Conservation (phyloP, 78 protist genomes). For the Monosiga brevicollis region DNA sequence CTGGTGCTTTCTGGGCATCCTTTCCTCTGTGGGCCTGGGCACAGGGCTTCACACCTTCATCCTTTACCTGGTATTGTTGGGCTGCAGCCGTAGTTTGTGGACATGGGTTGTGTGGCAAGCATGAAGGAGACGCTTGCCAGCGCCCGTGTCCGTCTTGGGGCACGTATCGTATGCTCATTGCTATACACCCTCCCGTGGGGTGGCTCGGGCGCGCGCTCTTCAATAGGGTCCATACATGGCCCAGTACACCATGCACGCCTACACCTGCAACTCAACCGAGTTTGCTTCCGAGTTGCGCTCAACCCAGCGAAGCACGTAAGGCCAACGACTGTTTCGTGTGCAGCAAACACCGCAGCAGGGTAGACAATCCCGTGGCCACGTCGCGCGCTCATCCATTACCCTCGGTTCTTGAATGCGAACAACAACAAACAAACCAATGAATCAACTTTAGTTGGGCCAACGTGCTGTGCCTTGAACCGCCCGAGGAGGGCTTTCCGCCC, state of each 20-base stretch:
- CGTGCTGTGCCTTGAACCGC: too few relatives aligned
- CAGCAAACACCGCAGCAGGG: too few relatives aligned
- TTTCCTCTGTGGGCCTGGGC: conserved; percentile 42
- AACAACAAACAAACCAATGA: too few relatives aligned
- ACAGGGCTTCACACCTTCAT: conserved; percentile 35
- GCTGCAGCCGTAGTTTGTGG: background rate
- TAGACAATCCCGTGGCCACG: too few relatives aligned
- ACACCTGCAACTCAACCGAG: background rate
- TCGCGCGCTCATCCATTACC: too few relatives aligned
- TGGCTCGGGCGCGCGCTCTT: background rate
- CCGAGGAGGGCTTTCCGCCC: too few relatives aligned
- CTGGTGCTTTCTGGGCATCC: conserved; percentile 40
- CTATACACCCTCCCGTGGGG: too few relatives aligned
- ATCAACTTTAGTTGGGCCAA: too few relatives aligned
- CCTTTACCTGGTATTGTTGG: conserved; percentile 14
- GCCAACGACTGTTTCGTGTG: too few relatives aligned
- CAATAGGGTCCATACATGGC: background rate
- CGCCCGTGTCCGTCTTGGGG: background rate
- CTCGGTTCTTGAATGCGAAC: too few relatives aligned
- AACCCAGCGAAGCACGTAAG: background rate
- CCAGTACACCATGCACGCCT: background rate
- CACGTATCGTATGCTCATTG: background rate
- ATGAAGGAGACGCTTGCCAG: background rate
- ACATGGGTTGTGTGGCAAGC: background rate
- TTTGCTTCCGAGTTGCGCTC: background rate